Base-by-base conservation (phyloP, 2,329 filamentous ascomycete genomes). In the Cryphonectria radicalis region DNA sequence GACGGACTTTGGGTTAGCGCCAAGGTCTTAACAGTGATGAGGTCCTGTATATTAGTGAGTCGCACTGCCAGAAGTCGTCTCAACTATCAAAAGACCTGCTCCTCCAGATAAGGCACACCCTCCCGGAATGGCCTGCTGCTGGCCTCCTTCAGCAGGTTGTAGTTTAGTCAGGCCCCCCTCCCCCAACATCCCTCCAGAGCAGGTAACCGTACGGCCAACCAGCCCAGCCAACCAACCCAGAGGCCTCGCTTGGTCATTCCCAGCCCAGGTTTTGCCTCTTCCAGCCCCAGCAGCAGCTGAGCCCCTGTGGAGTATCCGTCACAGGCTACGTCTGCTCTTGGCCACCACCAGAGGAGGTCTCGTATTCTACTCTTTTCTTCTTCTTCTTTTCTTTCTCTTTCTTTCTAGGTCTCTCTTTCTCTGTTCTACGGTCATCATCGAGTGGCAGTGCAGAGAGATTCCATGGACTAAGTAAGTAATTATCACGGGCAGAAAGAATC, bases 361-460 rank as follows among this genome's bases (percentile, higher is more conserved):
- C 46, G 46, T 50, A n/a, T 50, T 50, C 1, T 6, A 17, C 5
- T 46, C 22, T 50, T 5, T 43, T 43, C 17, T n/a, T n/a, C n/a
- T 22, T 50, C 22, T 8, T 50, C 6, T 50, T 37, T 37, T 37
- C n/a, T n/a, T n/a, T n/a, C n/a, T n/a, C n/a, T n/a, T n/a, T n/a
- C n/a, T n/a, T n/a, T n/a, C n/a, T n/a, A n/a, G n/a, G 57, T 28
- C 59, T 22, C 6, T 10, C 7, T 19, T 32, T 25, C 37, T 42
- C 35, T 40, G 19, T 35, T 28, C 11, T 43, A n/a, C 25, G n/a
- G 11, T n/a, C n/a, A n/a, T 64, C 40, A 28, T 42, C 60, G 19
- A n/a, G 64, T 53, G 64, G 64, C 64, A 66, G 64, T 66, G 64
- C 64, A n/a, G n/a, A 57, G 14, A 37, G 35, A 37, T 37, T 37